These are phyloP conservation scores for Curvularia hawaiiensis DNA, from an alignment of 2,329 filamentous ascomycete species.

Conservation along the genomic window DNA sequence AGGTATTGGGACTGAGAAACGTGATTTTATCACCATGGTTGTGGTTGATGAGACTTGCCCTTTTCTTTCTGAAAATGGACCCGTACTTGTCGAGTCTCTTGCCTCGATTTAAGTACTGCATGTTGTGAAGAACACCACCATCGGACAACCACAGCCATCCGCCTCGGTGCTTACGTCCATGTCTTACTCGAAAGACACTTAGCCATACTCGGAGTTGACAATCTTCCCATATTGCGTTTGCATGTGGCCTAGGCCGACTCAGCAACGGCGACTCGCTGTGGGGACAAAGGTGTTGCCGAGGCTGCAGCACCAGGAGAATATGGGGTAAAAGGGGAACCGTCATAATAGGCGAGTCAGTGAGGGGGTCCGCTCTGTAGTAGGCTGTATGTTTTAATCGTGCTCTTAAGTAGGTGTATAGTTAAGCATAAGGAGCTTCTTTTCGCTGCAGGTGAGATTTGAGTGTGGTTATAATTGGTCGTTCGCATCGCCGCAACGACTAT, in stretches of 20 bases:
- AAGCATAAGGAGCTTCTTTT: neutral
- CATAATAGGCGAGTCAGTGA: neutral
- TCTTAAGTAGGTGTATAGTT: neutral
- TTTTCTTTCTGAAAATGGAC: neutral
- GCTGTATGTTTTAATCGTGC: neutral
- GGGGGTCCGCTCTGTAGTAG: neutral
- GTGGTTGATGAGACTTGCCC: neutral
- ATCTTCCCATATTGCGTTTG: neutral
- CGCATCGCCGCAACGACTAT: neutral
- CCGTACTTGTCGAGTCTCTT: neutral
- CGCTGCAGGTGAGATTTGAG: neutral
- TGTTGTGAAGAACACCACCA: neutral
- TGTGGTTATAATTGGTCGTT: neutral
- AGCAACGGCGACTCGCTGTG: neutral
- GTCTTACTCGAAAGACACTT: neutral
- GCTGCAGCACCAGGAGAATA: neutral
- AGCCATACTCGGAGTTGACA: neutral
- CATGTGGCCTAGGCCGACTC: neutral
- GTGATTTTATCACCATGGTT: conserved; percentile 50
- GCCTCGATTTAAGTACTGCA: neutral
- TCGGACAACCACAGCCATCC: neutral
- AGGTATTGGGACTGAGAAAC: conserved; percentile 55
- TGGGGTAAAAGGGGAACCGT: neutral
- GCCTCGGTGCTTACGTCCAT: neutral
- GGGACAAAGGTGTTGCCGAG: neutral